Evolutionary conservation across 768 basidiomycete genomes (phyloP), one percentile per base, ranked within the genome.

Genomic region (Imleria badia): DNA sequence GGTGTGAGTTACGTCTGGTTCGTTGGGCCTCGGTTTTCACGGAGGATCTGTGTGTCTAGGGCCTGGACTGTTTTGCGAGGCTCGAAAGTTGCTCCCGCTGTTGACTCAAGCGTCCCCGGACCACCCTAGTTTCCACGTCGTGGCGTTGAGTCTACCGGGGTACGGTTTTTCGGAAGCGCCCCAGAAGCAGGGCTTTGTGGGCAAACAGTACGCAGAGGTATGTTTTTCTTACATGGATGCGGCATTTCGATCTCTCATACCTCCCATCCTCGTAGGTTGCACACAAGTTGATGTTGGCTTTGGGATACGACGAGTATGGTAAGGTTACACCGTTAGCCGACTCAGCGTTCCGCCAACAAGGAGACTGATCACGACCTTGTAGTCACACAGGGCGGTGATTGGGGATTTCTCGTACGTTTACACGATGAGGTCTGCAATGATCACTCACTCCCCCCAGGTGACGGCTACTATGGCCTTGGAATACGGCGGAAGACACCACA

Each of bases 71-170:
- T 60, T 60, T 29, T 17, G 34, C 19, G 84, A 87, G 69, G 80
- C 77, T 8, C 64, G 71, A 39, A 86, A 85, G 70, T 70, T 87
- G 6, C 66, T 87, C 1, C 81, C 83, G 3, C 62, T 84, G 6
- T 67, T 88, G 55, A 72, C 77, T 0, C 65, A 72, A 19, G 65
- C 68, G 0, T 72, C 75, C 1, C 51, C 71, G 3, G 67, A 74
- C 0, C 73, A 80, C 6, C 84, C 84, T 2, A 80, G 76, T 47
- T 87, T 87, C 63, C 82, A 86, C 57, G 81, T 87, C n/a, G 82
- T 87, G 0, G 80, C 79, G 0, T 56, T 78, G 34, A 80, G 84
- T 59, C 60, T 86, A 15, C 86, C 84, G 9, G 83, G 82, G 0
- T 87, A 69, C 65, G 85, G 82, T 0, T 86, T 85, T 66, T 85